Evolutionary conservation across 2,329 filamentous ascomycete species (phyloP).

Genomic region (Colletotrichum gloeosporioides): DNA sequence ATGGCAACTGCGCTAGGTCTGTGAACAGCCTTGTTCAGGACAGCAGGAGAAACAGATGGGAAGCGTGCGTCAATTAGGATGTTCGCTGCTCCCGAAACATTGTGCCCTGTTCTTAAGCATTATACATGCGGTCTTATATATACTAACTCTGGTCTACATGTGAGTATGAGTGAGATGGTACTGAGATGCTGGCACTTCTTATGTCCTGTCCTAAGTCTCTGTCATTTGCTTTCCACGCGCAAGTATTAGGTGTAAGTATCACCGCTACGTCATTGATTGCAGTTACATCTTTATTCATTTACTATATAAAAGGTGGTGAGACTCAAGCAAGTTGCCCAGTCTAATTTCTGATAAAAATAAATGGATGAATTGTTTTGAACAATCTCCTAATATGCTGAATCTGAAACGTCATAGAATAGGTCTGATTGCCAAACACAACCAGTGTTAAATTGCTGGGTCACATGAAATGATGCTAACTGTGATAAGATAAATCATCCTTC

Average conservation of each 20-base stretch:
- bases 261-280: not conserved
- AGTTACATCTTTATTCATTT: not conserved
- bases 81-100: not conserved
- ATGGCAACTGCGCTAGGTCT: accelerated
- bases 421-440: too few relatives aligned
- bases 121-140: not conserved
- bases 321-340: not conserved
- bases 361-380: too few relatives aligned
- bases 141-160: not conserved
- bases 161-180: not conserved
- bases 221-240: not conserved
- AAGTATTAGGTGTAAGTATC: not conserved
- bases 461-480: not conserved
- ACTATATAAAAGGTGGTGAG: not conserved
- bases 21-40: accelerated
- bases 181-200: not conserved
- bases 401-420: too few relatives aligned
- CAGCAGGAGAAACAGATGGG: not conserved
- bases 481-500: too few relatives aligned
- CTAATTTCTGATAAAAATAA: too few relatives aligned
- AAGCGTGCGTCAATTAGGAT: not conserved
- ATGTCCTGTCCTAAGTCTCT: not conserved
- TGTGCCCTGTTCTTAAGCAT: not conserved
- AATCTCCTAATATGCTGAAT: too few relatives aligned
- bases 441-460: too few relatives aligned